Conservation (phyloP, 345 rosid species). For the Brassica cretica region DNA sequence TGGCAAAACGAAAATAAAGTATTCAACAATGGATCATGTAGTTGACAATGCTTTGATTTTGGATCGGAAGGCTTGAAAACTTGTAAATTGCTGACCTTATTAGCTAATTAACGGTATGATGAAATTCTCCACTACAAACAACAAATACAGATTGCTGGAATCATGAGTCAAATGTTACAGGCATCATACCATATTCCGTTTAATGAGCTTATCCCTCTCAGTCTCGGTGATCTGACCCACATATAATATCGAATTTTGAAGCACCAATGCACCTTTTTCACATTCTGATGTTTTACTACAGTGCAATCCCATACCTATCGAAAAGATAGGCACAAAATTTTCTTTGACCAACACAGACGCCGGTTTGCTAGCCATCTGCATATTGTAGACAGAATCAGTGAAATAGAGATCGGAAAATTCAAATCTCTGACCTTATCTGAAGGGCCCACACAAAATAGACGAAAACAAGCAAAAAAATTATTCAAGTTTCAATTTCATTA, state of each 20-base stretch:
- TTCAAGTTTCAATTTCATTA: not conserved
- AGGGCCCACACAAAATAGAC: not conserved
- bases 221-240: slow-evolving; percentile 68
- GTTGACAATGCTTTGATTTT: slow-evolving; percentile 10
- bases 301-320: slow-evolving; percentile 72
- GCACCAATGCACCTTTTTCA: slow-evolving; percentile 64
- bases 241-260: slow-evolving; percentile 63
- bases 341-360: slow-evolving; percentile 56
- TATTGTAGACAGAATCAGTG: slow-evolving; percentile 11
- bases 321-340: slow-evolving; percentile 86
- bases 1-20: slow-evolving; percentile 10
- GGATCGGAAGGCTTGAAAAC: not conserved
- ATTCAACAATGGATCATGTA: slow-evolving; percentile 17
- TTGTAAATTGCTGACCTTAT: slow-evolving; percentile 5
- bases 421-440: slow-evolving; percentile 10
- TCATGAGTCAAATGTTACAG: slow-evolving; percentile 17
- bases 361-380: slow-evolving; percentile 73
- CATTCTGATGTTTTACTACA: slow-evolving; percentile 64
- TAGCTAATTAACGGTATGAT: slow-evolving; percentile 17
- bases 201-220: slow-evolving; percentile 85
- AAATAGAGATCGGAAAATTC: slow-evolving; percentile 5
- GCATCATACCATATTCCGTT: slow-evolving; percentile 71
- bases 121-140: slow-evolving; percentile 14
- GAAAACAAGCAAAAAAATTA: slow-evolving; percentile 16
- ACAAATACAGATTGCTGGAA: slow-evolving; percentile 26